phyloP scores from a whole-genome alignment of 1,284 basidiomycete genomes.

The Moniliophthora roreri region DNA sequence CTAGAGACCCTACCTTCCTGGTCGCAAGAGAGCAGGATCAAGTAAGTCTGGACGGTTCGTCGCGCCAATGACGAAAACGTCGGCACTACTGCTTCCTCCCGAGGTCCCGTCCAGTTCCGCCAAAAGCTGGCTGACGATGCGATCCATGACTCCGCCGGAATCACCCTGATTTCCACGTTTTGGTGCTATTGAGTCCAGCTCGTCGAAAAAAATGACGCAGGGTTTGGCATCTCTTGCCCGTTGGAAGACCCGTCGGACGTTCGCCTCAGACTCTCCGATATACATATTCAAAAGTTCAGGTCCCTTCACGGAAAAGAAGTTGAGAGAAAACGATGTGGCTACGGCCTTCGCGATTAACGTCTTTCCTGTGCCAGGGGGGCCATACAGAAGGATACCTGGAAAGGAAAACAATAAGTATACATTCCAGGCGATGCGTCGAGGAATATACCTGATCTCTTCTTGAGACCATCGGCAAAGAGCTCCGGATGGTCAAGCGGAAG shows the following conservation, averaged over 20 bases:
- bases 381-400: slow-evolving; percentile 85
- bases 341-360: slow-evolving; percentile 93
- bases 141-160: slow-evolving; percentile 96
- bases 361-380: slow-evolving; percentile 96
- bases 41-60: slow-evolving; percentile 96
- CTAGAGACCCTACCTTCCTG: slow-evolving; percentile 66
- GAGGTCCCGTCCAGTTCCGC: slow-evolving; percentile 96
- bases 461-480: slow-evolving; percentile 89
- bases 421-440: neutral
- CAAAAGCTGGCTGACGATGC: slow-evolving; percentile 94
- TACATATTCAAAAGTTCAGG: slow-evolving; percentile 98
- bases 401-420: neutral
- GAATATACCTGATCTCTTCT: slow-evolving; percentile 86
- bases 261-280: slow-evolving; percentile 97
- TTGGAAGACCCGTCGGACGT: slow-evolving; percentile 91
- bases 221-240: slow-evolving; percentile 88
- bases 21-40: slow-evolving; percentile 90
- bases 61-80: slow-evolving; percentile 96
- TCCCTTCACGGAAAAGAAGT: slow-evolving; percentile 96
- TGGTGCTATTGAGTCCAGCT: slow-evolving; percentile 95
- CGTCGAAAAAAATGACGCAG: slow-evolving; percentile 97
- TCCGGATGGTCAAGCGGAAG: slow-evolving; percentile 94
- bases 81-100: slow-evolving; percentile 53
- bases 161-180: slow-evolving; percentile 95
- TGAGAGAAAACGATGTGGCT: slow-evolving; percentile 89